Evolutionary conservation across 1,139 yeast species (phyloP).

Genomic region (Candida sp.): DNA sequence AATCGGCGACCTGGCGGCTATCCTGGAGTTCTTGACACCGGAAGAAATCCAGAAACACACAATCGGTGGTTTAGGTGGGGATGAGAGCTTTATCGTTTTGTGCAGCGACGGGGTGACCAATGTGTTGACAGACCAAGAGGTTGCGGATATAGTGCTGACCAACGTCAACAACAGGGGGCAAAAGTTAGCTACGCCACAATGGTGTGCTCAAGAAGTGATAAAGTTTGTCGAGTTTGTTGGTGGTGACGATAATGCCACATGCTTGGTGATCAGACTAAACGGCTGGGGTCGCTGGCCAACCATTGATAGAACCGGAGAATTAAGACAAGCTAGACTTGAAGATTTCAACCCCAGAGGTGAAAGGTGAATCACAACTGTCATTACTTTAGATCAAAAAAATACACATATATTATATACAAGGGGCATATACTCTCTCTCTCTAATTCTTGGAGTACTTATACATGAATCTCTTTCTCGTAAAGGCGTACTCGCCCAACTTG

Average conservation of each 20-base stretch:
- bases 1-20: conserved; percentile 55
- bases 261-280: conserved; percentile 73
- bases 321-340: conserved; percentile 75
- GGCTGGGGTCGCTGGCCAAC: conserved; percentile 98
- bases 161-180: conserved; percentile 72
- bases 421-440: background rate
- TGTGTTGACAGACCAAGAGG: conserved; percentile 84
- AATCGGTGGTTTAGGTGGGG: conserved; percentile 68
- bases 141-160: conserved; percentile 82
- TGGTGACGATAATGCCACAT: conserved; percentile 95
- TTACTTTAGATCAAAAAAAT: background rate
- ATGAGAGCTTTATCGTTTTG: conserved; percentile 79
- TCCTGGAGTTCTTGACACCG: conserved; percentile 34
- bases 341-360: conserved; percentile 45
- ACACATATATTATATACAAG: conserved; percentile 1
- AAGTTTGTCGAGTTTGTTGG: conserved; percentile 86
- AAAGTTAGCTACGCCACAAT: conserved; percentile 79
- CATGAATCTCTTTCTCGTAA: conserved; percentile 86
- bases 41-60: conserved; percentile 45
- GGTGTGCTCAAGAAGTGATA: conserved; percentile 84
- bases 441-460: conserved; percentile 76
- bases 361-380: conserved; percentile 8
- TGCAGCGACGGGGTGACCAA: conserved; percentile 91
- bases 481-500: conserved; percentile 94
- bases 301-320: conserved; percentile 79